Evolutionary conservation across 495 filamentous ascomycete species (phyloP).

Genomic region (Xylaria intraflava): DNA sequence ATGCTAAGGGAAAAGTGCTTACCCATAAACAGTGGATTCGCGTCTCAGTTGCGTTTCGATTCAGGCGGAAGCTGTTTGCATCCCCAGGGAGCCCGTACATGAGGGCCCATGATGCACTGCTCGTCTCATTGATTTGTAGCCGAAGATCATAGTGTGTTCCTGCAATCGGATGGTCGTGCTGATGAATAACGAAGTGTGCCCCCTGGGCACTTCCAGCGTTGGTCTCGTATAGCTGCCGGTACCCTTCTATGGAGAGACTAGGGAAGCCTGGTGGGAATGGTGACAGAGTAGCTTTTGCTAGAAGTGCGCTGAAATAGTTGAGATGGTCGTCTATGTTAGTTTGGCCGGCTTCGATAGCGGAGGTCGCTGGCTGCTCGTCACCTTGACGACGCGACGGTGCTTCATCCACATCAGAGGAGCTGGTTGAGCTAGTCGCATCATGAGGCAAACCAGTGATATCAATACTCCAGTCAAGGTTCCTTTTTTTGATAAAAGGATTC

Average conservation of each 20-base stretch:
- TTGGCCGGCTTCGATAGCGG: constrained; percentile 55
- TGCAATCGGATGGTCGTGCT: constrained; percentile 63
- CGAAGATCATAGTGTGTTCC: constrained; percentile 60
- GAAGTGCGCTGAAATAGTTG: constrained; percentile 40
- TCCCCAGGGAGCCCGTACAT: constrained; percentile 63
- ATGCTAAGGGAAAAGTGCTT: constrained; percentile 15
- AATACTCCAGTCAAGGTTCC: constrained; percentile 29
- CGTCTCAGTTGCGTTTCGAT: constrained; percentile 61
- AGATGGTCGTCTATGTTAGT: constrained; percentile 48
- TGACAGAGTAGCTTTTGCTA: constrained; percentile 27
- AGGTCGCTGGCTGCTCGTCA: constrained; percentile 13
- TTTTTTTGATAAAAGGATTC: constrained; percentile 32
- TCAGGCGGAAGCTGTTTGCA: constrained; percentile 50
- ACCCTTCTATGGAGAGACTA: constrained; percentile 40
- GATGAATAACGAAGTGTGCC: constrained; percentile 59
- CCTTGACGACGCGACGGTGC: neutral
- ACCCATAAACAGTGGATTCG: constrained; percentile 62
- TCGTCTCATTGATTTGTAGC: constrained; percentile 58
- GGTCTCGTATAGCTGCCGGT: constrained; percentile 46
- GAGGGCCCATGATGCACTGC: constrained; percentile 57
- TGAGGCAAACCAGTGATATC: constrained; percentile 11
- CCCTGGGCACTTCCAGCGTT: constrained; percentile 42
- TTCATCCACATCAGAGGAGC: constrained; percentile 5
- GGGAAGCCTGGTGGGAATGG: constrained; percentile 23
- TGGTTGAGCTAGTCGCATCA: constrained; percentile 9